Conservation (phyloP, 768 basidiomycete species). For the Lactarius trivialis region DNA sequence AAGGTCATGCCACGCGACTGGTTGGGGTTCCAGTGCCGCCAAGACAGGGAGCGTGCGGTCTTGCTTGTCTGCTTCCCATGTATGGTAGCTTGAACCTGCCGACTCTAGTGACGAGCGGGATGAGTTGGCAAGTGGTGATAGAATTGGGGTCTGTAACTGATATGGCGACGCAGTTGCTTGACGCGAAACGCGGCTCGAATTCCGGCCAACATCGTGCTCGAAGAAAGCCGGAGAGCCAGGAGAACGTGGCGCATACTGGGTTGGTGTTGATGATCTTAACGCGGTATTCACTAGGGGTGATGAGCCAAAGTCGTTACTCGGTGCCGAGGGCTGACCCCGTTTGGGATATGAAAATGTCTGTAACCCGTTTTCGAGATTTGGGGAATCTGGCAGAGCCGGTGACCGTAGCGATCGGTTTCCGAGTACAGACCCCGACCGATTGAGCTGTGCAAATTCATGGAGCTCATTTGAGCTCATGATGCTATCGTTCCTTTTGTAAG, state of each 20-base stretch:
- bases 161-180: conserved; percentile 41
- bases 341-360: not conserved
- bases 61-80: conserved; percentile 56
- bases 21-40: conserved; percentile 42
- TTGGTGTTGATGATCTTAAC: conserved; percentile 62
- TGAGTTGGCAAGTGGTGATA: conserved; percentile 65
- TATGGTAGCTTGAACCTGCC: conserved; percentile 80
- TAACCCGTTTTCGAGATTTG: conserved; percentile 36
- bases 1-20: conserved; percentile 62
- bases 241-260: conserved; percentile 48
- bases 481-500: conserved; percentile 31
- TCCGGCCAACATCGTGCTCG: conserved; percentile 30
- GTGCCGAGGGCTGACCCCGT: conserved; percentile 31
- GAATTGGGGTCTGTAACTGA: conserved; percentile 52
- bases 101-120: conserved; percentile 78
- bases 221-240: conserved; percentile 47
- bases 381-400: conserved; percentile 56
- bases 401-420: conserved; percentile 41
- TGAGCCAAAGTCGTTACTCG: conserved; percentile 45
- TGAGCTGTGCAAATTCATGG: conserved; percentile 16
- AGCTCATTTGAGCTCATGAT: conserved; percentile 27
- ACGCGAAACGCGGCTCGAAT: conserved; percentile 12
- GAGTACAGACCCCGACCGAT: conserved; percentile 26
- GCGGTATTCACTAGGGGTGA: conserved; percentile 37
- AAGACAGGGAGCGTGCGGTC: conserved; percentile 51